phyloP scores from a whole-genome alignment of 345 rosid species.

The Pelargonium nanum region DNA sequence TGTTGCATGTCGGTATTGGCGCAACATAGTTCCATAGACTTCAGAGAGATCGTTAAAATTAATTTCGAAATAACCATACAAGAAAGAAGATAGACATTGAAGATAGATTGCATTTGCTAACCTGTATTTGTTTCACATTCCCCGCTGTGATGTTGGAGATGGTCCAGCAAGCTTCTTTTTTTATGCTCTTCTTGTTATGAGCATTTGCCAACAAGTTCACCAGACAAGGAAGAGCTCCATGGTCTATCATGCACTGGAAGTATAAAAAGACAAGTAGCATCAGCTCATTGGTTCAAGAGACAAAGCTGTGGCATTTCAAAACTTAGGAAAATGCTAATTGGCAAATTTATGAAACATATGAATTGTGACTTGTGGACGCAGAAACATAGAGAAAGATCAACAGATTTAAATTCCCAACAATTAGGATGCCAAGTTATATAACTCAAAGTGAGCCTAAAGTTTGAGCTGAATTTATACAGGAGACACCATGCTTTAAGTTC shows the following conservation, averaged over 20 bases:
- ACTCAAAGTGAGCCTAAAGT: too few relatives aligned
- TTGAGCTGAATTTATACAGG: too few relatives aligned
- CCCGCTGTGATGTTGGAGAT: slow-evolving; percentile 95
- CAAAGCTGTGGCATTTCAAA: background rate
- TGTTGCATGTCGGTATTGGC: too few relatives aligned
- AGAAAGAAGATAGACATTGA: too few relatives aligned
- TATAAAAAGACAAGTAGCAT: background rate
- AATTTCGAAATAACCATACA: too few relatives aligned
- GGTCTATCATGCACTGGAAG: slow-evolving; percentile 50
- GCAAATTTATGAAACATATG: background rate
- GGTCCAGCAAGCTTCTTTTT: slow-evolving; percentile 98
- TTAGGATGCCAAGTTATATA: too few relatives aligned
- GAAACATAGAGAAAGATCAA: background rate
- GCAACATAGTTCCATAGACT: too few relatives aligned
- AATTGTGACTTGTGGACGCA: too few relatives aligned
- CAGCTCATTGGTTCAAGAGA: background rate
- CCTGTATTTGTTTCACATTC: slow-evolving; percentile 87
- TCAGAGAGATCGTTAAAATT: too few relatives aligned
- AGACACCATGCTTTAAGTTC: too few relatives aligned
- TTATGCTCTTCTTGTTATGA: slow-evolving; percentile 88
- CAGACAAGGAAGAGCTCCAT: slow-evolving; percentile 67
- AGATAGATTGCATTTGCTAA: slow-evolving; percentile 1
- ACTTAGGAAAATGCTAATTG: background rate
- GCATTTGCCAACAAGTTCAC: slow-evolving; percentile 53
- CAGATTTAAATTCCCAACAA: too few relatives aligned